phyloP scores from a whole-genome alignment of 2,329 filamentous ascomycete genomes.

The Botrytis tulipae region DNA sequence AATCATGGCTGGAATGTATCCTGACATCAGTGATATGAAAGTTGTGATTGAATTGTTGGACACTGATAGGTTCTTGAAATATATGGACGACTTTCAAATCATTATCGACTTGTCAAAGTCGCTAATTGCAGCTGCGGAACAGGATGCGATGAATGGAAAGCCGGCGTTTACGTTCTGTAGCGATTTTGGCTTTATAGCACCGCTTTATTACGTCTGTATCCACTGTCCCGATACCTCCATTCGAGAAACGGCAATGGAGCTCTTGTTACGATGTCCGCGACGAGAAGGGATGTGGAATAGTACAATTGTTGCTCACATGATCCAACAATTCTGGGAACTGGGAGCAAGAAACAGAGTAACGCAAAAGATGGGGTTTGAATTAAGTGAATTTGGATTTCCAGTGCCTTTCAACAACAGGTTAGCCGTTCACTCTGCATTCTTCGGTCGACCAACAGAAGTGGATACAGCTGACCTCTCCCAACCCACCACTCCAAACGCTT shows the following conservation, averaged over 20 bases:
- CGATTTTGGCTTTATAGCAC: neutral
- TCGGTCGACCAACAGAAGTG: neutral
- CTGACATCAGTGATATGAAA: neutral
- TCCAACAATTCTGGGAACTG: neutral
- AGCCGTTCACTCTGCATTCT: neutral
- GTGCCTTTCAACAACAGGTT: neutral
- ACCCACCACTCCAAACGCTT: neutral
- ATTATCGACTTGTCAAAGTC: neutral
- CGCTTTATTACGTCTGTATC: neutral
- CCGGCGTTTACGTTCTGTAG: neutral
- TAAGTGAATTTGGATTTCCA: neutral
- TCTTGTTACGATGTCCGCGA: neutral
- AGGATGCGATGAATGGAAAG: neutral
- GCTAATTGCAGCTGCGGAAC: neutral
- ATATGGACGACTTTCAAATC: neutral
- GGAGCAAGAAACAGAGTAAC: neutral
- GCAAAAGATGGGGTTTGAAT: neutral
- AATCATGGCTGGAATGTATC: neutral
- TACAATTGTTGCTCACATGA: neutral
- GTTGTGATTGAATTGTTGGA: neutral
- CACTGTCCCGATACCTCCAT: neutral
- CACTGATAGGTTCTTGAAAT: neutral
- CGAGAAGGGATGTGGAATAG: neutral
- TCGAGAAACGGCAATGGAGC: neutral
- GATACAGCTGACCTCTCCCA: neutral